Conservation (phyloP, 164 flowering plant species). For the Vitis labrusca region DNA sequence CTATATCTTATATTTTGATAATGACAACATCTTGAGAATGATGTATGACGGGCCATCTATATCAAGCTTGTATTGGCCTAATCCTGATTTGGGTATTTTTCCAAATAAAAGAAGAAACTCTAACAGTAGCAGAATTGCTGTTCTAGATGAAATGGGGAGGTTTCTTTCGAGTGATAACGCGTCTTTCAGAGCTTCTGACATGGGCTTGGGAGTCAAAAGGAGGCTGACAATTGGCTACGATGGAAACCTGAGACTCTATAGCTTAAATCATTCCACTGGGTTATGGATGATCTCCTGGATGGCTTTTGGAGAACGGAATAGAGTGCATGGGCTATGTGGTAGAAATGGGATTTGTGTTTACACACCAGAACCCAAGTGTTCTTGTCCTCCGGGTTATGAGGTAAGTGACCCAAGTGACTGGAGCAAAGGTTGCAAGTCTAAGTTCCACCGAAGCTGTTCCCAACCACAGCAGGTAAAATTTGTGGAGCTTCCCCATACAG, state of each 20-base stretch:
- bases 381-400: slow-evolving; percentile 41
- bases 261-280: slow-evolving; percentile 23
- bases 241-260: slow-evolving; percentile 50
- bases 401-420: slow-evolving; percentile 28
- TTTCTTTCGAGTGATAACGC: slow-evolving; percentile 36
- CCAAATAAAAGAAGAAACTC: slow-evolving; percentile 25
- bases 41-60: slow-evolving; percentile 37
- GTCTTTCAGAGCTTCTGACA: slow-evolving; percentile 30
- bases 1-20: slow-evolving; percentile 27
- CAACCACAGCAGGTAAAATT: slow-evolving; percentile 17
- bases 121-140: slow-evolving; percentile 32
- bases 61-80: slow-evolving; percentile 40
- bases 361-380: slow-evolving; percentile 31
- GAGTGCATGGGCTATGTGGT: slow-evolving; percentile 47
- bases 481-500: slow-evolving; percentile 25
- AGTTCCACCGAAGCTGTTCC: slow-evolving; percentile 27
- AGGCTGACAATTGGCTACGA: slow-evolving; percentile 45
- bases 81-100: slow-evolving; percentile 10
- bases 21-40: slow-evolving; percentile 36
- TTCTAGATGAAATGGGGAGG: slow-evolving; percentile 26
- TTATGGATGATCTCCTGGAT: slow-evolving; percentile 38
- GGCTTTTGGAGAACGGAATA: slow-evolving; percentile 27
- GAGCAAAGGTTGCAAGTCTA: slow-evolving; percentile 47
- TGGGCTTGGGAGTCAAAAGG: slow-evolving; percentile 29
- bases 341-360: slow-evolving; percentile 41